Percentiles rank a stretch among this genome's conserved stretches.
These are phyloP conservation scores for Acanthamoeba lenticulata DNA, from an alignment of 208 protist species.

Conservation along the genomic window DNA sequence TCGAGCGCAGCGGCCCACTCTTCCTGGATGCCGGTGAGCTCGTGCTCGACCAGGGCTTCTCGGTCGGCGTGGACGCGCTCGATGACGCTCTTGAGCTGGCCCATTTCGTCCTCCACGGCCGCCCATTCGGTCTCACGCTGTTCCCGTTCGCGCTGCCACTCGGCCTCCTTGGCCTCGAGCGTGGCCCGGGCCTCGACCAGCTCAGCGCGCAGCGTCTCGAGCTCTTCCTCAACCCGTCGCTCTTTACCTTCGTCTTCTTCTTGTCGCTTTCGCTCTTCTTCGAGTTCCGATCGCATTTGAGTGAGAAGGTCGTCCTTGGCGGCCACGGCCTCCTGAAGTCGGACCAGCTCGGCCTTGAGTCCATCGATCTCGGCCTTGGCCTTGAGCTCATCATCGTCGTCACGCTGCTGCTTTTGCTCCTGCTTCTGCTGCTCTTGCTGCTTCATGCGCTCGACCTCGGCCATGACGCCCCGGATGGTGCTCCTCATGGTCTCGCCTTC, in stretches of 20 bases:
- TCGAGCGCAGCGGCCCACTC: not conserved
- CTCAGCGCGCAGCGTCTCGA: not conserved
- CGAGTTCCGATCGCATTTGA: not conserved
- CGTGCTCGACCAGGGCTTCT: not conserved
- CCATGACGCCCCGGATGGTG: not conserved
- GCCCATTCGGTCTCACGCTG: too few species aligned
- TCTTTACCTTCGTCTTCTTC: not conserved
- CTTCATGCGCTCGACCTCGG: conserved; percentile 27
- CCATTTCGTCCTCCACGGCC: too few species aligned
- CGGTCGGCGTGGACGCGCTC: too few species aligned
- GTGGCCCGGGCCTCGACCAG: not conserved
- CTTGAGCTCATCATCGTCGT: too few species aligned
- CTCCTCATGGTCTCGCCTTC: not conserved
- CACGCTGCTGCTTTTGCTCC: too few species aligned
- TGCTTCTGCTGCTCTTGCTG: too few species aligned
- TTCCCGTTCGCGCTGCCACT: too few species aligned
- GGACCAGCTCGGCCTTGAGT: too few species aligned
- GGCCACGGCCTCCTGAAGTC: not conserved
- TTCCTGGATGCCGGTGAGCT: not conserved
- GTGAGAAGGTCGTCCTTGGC: not conserved
- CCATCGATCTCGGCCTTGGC: too few species aligned
- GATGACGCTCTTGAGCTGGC: not conserved
- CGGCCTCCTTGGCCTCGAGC: not conserved
- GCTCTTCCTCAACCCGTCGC: not conserved
- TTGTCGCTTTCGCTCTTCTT: not conserved